A percentile compares a stretch with the other conserved stretches of the same genome.
Conservation (phyloP, 768 basidiomycete genomes). For the Mrakia frigida region DNA sequence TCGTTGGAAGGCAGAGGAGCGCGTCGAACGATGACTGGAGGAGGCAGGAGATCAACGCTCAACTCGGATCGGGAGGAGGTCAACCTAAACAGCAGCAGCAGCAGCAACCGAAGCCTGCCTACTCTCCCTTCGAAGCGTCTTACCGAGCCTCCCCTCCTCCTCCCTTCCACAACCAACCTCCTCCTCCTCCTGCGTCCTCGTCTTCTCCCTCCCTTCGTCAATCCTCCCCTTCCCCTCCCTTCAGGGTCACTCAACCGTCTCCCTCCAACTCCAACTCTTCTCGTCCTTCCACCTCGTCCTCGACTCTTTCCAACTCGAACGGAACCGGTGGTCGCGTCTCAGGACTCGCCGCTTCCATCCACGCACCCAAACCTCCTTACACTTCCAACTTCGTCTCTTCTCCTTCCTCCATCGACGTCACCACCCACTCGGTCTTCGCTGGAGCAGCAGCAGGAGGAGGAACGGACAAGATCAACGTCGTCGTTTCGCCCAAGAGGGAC, state of each 20-base stretch:
- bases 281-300: too few species aligned
- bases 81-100: background rate
- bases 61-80: constrained; percentile 1
- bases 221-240: background rate
- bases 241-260: background rate
- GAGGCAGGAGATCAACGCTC: background rate
- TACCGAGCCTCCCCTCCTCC: background rate
- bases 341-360: background rate
- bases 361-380: constrained; percentile 2
- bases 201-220: background rate
- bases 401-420: background rate
- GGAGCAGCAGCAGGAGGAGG: background rate
- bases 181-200: background rate
- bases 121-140: background rate
- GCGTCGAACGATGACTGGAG: background rate
- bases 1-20: background rate
- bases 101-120: background rate
- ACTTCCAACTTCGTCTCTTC: background rate
- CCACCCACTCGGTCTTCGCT: background rate
- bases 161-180: background rate
- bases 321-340: background rate
- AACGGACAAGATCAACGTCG: constrained; percentile 12
- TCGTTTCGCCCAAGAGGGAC: constrained; percentile 16
- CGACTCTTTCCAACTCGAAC: background rate
- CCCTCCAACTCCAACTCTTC: background rate